Conservation (phyloP, 2,329 filamentous ascomycete species). For the Neophaeococcomyces aloes region DNA sequence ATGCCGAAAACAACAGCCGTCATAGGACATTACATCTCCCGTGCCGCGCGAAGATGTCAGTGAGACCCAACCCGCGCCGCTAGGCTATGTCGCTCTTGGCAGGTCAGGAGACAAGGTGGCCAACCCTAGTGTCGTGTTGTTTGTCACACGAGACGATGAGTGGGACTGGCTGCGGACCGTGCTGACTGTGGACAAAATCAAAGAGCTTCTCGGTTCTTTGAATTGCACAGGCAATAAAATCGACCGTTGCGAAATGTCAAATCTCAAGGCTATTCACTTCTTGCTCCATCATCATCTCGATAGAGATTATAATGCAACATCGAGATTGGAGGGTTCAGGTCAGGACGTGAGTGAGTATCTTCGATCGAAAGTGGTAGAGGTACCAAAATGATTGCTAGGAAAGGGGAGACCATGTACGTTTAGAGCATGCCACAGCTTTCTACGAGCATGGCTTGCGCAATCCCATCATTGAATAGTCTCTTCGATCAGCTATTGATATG, state of each 20-base stretch:
- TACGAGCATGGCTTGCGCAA: too few relatives aligned
- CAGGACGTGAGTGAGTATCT: conserved; percentile 16
- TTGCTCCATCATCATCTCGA: conserved; percentile 16
- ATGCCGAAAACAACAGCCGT: too few relatives aligned
- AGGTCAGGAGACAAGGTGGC: conserved; percentile 37
- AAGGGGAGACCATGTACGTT: too few relatives aligned
- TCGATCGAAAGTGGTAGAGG: conserved; percentile 13
- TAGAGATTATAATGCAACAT: conserved; percentile 7
- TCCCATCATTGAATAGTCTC: too few relatives aligned
- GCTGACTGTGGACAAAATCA: conserved; percentile 10
- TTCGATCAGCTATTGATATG: too few relatives aligned
- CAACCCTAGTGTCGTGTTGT: conserved; percentile 39
- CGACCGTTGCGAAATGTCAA: conserved; percentile 13
- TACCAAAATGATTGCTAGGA: too few relatives aligned
- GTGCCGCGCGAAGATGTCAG: too few relatives aligned
- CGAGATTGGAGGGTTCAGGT: conserved; percentile 11
- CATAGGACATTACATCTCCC: too few relatives aligned
- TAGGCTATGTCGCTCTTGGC: conserved; percentile 29
- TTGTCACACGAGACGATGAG: conserved; percentile 32
- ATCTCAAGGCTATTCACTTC: conserved; percentile 13
- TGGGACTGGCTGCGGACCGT: conserved; percentile 32
- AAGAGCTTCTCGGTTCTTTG: conserved; percentile 12
- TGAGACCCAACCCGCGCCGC: conserved; percentile 21
- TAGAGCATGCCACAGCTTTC: too few relatives aligned
- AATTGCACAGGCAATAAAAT: conserved; percentile 7